A percentile compares a stretch with the other conserved stretches of the same genome.
phyloP scores from a whole-genome alignment of 805 yeast genomes.

The Phaffomyces thermotolerans region DNA sequence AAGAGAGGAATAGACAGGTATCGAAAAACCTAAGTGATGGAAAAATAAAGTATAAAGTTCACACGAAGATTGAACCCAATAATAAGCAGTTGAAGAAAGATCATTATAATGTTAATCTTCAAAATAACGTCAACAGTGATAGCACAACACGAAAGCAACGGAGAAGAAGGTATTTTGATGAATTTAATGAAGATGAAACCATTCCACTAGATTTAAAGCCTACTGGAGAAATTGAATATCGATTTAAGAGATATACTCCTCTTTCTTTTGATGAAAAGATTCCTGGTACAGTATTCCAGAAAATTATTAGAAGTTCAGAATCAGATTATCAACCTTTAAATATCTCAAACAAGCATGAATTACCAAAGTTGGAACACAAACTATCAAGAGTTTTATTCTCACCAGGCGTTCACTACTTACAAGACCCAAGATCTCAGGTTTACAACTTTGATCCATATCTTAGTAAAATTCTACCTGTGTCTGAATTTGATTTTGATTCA shows the following conservation, averaged over 20 bases:
- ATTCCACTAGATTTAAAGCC: background rate
- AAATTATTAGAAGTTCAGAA: background rate
- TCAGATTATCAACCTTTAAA: background rate
- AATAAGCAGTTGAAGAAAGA: too few species aligned
- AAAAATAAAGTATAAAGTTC: too few species aligned
- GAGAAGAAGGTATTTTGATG: too few species aligned
- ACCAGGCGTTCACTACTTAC: conserved; percentile 72
- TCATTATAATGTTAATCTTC: too few species aligned
- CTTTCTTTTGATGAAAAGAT: background rate
- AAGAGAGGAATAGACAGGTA: too few species aligned
- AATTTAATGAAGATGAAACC: background rate
- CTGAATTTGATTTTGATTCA: conserved; percentile 57
- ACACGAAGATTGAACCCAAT: too few species aligned
- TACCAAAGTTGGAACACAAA: conserved; percentile 55
- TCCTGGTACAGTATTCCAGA: background rate
- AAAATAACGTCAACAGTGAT: too few species aligned
- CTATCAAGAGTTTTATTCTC: conserved; percentile 68
- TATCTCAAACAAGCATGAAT: background rate
- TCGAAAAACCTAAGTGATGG: background rate
- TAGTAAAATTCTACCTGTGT: conserved; percentile 50
- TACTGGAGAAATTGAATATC: background rate
- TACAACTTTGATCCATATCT: conserved; percentile 62
- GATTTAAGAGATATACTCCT: background rate
- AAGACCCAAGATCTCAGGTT: conserved; percentile 70
- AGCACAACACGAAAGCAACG: too few species aligned